Conservation (phyloP, 2,329 filamentous ascomycete genomes). For the Rhexocercosporidium sp. region DNA sequence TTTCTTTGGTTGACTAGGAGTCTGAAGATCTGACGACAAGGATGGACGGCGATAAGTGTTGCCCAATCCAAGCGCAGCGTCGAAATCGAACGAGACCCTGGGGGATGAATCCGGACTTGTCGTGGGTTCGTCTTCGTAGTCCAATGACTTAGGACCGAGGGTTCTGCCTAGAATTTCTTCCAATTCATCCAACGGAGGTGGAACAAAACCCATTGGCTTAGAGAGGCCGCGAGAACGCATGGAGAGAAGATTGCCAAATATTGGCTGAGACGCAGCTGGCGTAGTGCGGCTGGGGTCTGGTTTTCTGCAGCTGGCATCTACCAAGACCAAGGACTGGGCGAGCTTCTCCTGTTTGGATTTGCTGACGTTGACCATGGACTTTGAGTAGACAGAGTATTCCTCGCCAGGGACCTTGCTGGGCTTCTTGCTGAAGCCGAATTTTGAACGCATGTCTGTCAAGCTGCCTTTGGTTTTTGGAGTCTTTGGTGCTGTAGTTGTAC, state of each 20-base stretch:
- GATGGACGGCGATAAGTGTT: background rate
- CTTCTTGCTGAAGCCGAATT: conserved; percentile 6
- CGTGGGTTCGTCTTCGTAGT: background rate
- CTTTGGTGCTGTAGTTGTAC: background rate
- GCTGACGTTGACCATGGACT: conserved; percentile 13
- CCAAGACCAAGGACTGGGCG: background rate
- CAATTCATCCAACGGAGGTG: conserved; percentile 5
- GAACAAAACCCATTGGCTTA: conserved; percentile 2
- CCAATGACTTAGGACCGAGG: background rate
- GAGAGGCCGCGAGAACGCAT: background rate
- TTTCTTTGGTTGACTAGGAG: background rate
- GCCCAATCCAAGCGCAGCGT: conserved; percentile 1
- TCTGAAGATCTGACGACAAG: background rate
- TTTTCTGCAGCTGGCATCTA: background rate
- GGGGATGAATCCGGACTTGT: background rate
- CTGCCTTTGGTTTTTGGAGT: background rate
- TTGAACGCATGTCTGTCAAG: background rate
- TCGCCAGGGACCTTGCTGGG: conserved; percentile 1
- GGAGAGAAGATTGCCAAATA: background rate
- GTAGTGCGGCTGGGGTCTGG: background rate
- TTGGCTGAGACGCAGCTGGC: background rate
- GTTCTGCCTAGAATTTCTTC: background rate
- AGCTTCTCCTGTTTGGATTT: background rate
- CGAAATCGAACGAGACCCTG: conserved; percentile 5
- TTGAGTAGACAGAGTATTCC: background rate